phyloP scores from a whole-genome alignment of 2,329 filamentous ascomycete genomes.

The Fusarium kyushuense region DNA sequence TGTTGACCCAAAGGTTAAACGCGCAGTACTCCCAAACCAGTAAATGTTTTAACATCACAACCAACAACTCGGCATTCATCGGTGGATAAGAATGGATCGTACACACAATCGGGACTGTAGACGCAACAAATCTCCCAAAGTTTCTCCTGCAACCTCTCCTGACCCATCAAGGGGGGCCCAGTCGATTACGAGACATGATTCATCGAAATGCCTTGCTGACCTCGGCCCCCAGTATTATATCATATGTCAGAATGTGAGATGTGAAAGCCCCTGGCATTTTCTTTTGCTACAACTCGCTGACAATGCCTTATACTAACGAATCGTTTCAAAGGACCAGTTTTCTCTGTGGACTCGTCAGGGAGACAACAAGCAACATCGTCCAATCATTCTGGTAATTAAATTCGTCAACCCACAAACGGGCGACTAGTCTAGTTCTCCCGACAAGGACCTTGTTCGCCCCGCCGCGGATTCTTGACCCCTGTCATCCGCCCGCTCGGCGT shows the following conservation, averaged over 20 bases:
- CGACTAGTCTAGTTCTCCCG: background rate
- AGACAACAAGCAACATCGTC: background rate
- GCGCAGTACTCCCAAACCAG: background rate
- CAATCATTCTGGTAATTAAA: background rate
- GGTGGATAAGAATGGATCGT: background rate
- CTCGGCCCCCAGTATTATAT: background rate
- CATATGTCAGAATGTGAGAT: slow-evolving; percentile 1
- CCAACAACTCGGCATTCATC: background rate
- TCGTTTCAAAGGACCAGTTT: background rate
- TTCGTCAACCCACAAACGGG: background rate
- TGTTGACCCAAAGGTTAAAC: background rate
- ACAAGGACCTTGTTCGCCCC: background rate
- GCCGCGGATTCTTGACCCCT: background rate
- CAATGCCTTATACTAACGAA: background rate
- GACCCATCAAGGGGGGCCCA: background rate
- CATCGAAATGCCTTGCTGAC: background rate
- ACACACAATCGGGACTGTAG: background rate
- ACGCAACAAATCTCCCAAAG: background rate
- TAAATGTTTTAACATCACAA: background rate
- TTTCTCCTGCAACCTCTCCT: background rate
- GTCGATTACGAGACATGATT: background rate
- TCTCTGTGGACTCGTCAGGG: background rate
- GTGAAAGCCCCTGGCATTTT: background rate
- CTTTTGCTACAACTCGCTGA: background rate
- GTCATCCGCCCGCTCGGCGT: background rate